Percentiles rank a stretch among this genome's conserved stretches.
Evolutionary conservation across 2,329 filamentous ascomycete species (phyloP).

Genomic region (Purpureocillium lavendulum): DNA sequence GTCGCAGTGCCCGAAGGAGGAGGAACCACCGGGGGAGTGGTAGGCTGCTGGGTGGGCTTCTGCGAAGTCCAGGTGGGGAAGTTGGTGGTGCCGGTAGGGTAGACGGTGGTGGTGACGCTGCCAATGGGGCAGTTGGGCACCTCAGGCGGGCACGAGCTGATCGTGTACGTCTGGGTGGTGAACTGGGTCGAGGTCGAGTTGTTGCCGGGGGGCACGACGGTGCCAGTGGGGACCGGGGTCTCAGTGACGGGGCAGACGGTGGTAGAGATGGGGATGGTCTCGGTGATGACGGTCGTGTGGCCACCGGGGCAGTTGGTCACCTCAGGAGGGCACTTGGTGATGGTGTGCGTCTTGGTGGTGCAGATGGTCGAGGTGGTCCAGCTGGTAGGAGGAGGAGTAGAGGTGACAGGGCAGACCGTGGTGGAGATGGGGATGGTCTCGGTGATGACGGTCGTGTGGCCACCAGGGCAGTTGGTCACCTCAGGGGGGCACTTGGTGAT

Average conservation of each 20-base stretch:
- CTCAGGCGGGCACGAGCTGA: constrained; percentile 20
- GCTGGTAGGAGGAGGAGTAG: constrained; percentile 5
- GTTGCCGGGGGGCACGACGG: neutral
- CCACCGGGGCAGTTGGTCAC: constrained; percentile 20
- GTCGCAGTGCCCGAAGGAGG: neutral
- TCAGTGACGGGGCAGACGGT: constrained; percentile 32
- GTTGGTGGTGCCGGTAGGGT: constrained; percentile 21
- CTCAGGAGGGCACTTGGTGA: constrained; percentile 19
- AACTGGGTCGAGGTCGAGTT: constrained; percentile 13
- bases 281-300: constrained; percentile 15
- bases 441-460: constrained; percentile 15
- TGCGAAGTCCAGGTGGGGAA: constrained; percentile 6
- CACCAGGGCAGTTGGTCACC: constrained; percentile 20
- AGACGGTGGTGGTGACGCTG: constrained; percentile 18
- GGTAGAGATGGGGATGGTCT: constrained; percentile 25
- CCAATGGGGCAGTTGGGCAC: constrained; percentile 22
- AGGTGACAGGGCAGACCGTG: constrained; percentile 25
- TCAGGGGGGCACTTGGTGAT: constrained; percentile 20
- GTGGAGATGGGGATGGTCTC: constrained; percentile 26
- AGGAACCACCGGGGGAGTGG: constrained; percentile 3
- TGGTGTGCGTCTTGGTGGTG: constrained; percentile 18
- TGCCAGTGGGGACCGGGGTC: constrained; percentile 1
- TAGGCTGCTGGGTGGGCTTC: neutral
- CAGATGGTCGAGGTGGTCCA: constrained; percentile 22
- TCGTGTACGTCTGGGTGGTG: constrained; percentile 23